Evolutionary conservation across 208 protist genomes (phyloP).

Genomic region (Herpetomonas tarakana): DNA sequence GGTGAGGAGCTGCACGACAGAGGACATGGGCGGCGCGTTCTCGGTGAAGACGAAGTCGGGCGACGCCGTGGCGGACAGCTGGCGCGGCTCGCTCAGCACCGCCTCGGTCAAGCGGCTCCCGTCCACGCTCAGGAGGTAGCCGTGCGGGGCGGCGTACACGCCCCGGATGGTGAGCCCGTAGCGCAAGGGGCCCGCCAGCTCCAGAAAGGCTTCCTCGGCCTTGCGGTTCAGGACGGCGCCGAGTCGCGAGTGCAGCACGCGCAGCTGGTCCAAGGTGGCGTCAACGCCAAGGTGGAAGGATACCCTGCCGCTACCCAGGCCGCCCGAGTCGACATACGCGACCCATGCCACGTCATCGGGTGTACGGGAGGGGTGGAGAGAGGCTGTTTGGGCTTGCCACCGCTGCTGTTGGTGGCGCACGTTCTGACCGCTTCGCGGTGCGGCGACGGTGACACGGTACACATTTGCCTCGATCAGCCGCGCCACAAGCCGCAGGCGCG

Average conservation of each 20-base stretch:
- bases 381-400: no score
- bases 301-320: neutral
- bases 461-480: constrained; percentile 15
- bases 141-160: constrained; percentile 22
- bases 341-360: constrained; percentile 4
- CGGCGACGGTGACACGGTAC: neutral
- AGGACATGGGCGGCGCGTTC: neutral
- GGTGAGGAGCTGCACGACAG: constrained; percentile 14
- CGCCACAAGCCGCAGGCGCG: constrained; percentile 29
- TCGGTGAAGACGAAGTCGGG: neutral
- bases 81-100: constrained; percentile 1
- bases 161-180: constrained; percentile 18
- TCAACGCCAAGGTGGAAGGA: constrained; percentile 24
- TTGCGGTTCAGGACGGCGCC: constrained; percentile 13
- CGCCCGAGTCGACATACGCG: constrained; percentile 4
- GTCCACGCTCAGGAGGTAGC: constrained; percentile 29
- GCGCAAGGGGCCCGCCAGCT: constrained; percentile 23
- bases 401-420: neutral
- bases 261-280: constrained; percentile 31
- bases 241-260: constrained; percentile 7
- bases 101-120: constrained; percentile 7
- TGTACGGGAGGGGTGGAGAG: neutral
- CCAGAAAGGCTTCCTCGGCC: constrained; percentile 17
- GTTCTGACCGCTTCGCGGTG: neutral
- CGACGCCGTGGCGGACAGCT: neutral